These are phyloP conservation scores for Magnolia sinica DNA, from an alignment of 164 flowering plant species.

Conservation along the genomic window DNA sequence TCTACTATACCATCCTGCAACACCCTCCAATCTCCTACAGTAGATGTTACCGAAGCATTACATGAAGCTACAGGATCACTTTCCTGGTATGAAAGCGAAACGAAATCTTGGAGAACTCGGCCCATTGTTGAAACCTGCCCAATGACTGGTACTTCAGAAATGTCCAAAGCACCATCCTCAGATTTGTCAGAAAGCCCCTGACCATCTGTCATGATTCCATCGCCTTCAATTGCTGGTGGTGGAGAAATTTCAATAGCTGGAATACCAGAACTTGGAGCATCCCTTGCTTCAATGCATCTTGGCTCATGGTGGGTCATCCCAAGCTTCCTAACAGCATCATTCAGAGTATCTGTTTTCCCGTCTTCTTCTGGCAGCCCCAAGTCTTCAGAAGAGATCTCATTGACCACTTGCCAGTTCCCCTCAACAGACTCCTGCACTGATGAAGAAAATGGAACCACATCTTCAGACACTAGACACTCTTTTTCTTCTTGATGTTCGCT, in stretches of 20 bases:
- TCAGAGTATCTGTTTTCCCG: constrained; percentile 18
- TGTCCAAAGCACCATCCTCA: constrained; percentile 24
- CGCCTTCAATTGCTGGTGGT: constrained; percentile 16
- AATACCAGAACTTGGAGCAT: constrained; percentile 3
- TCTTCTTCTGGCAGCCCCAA: constrained; percentile 15
- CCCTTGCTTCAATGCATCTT: constrained; percentile 4
- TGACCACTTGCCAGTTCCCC: constrained; percentile 29
- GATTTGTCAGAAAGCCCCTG: constrained; percentile 14
- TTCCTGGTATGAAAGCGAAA: constrained; percentile 16
- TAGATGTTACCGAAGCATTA: constrained; percentile 20
- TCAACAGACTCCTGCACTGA: constrained; percentile 14
- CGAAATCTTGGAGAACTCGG: constrained; percentile 17
- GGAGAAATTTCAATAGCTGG: constrained; percentile 11
- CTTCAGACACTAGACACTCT: constrained; percentile 9
- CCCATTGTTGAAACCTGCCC: constrained; percentile 15
- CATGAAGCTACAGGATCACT: constrained; percentile 23
- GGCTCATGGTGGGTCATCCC: constrained; percentile 20
- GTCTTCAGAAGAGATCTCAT: constrained; percentile 28
- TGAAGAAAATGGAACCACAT: constrained; percentile 7
- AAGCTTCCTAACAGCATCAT: constrained; percentile 17
- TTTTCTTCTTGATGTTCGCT: constrained; percentile 28
- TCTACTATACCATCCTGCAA: constrained; percentile 22
- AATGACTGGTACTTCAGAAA: constrained; percentile 17
- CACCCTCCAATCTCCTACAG: constrained; percentile 26
- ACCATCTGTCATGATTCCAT: constrained; percentile 10